phyloP scores from a whole-genome alignment of 768 basidiomycete genomes.

The Tricholoma bakamatsutake region DNA sequence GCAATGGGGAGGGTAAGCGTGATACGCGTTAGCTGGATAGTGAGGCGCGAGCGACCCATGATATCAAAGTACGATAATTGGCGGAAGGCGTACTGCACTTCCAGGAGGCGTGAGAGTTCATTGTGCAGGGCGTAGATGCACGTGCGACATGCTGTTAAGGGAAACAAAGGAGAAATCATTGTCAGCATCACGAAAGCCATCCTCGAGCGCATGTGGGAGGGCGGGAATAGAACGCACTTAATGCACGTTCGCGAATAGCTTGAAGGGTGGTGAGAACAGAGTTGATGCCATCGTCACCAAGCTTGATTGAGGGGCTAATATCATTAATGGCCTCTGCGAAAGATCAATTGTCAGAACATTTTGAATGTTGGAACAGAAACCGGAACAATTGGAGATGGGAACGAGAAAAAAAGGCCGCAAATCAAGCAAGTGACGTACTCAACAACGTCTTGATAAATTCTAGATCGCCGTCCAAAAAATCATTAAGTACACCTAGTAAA shows the following conservation, averaged over 20 bases:
- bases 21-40: slow-evolving; percentile 72
- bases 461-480: slow-evolving; percentile 84
- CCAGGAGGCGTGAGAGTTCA: slow-evolving; percentile 72
- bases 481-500: slow-evolving; percentile 67
- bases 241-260: slow-evolving; percentile 64
- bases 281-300: slow-evolving; percentile 77
- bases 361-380: background rate
- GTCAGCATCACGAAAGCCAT: background rate
- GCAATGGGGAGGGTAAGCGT: slow-evolving; percentile 70
- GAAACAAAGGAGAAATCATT: slow-evolving; percentile 4
- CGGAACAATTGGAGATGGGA: background rate
- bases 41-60: slow-evolving; percentile 66
- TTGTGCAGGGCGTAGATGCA: slow-evolving; percentile 70
- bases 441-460: slow-evolving; percentile 75
- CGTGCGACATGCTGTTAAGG: slow-evolving; percentile 59
- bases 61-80: slow-evolving; percentile 75
- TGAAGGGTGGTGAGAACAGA: slow-evolving; percentile 66
- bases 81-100: slow-evolving; percentile 73
- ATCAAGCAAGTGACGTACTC: slow-evolving; percentile 38
- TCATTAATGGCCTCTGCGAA: slow-evolving; percentile 66
- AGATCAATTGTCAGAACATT: background rate
- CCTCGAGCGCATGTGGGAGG: background rate
- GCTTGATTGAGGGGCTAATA: slow-evolving; percentile 68
- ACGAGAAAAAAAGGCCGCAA: background rate
- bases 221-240: slow-evolving; percentile 42